Conservation (phyloP, 1,284 basidiomycete genomes). For the Spongispora temasekensis region DNA sequence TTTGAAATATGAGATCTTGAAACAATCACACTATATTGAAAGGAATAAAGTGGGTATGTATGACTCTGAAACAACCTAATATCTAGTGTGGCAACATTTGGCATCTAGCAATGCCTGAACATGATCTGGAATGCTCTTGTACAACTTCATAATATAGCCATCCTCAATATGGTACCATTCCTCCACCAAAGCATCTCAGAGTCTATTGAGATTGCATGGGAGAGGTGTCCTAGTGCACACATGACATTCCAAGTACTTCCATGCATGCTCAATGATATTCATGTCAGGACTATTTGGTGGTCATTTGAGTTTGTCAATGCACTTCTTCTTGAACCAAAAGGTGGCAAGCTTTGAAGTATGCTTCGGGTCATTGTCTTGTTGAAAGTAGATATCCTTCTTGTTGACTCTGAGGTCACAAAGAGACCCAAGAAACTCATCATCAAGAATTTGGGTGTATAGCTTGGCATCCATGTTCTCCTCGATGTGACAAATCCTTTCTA, state of each 20-base stretch:
- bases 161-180: neutral
- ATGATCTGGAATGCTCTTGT: neutral
- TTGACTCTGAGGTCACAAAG: neutral
- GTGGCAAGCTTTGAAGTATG: neutral
- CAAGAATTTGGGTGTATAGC: neutral
- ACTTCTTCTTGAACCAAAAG: too few species aligned
- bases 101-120: neutral
- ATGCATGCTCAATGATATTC: too few species aligned
- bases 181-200: neutral
- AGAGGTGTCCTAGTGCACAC: neutral
- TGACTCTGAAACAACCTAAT: neutral
- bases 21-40: neutral
- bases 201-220: neutral
- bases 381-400: neutral
- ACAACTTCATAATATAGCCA: neutral
- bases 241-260: neutral
- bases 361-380: too few species aligned
- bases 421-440: neutral
- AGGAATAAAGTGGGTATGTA: neutral
- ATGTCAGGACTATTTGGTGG: slow-evolving; percentile 1
- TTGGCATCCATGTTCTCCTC: neutral
- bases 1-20: neutral
- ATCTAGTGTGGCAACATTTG: neutral
- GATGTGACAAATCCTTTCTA: neutral
- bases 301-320: neutral